Evolutionary conservation across 2,329 filamentous ascomycete genomes (phyloP).

Genomic region (Biscogniauxia mediterranea): DNA sequence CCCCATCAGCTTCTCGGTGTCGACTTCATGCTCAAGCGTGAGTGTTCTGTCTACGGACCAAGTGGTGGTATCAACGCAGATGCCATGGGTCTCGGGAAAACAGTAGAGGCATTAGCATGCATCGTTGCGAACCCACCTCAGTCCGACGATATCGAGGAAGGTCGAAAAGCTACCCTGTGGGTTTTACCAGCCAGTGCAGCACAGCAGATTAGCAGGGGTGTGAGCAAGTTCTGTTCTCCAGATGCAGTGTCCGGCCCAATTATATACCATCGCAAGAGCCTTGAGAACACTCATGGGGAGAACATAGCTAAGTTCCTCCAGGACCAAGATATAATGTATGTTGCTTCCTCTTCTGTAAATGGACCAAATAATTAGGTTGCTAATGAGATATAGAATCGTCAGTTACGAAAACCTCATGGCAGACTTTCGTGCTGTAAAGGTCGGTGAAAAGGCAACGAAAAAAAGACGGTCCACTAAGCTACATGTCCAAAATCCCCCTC

Average conservation of each 20-base stretch:
- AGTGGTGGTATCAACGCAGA: background rate
- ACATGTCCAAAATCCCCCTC: background rate
- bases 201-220: background rate
- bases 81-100: background rate
- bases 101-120: background rate
- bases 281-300: background rate
- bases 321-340: background rate
- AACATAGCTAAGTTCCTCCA: background rate
- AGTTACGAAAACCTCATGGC: background rate
- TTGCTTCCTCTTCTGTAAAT: background rate
- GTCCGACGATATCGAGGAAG: background rate
- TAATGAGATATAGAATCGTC: background rate
- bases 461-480: background rate
- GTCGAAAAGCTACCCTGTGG: background rate
- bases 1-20: background rate
- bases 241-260: background rate
- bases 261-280: background rate
- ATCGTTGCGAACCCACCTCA: background rate
- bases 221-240: background rate
- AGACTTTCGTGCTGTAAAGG: background rate
- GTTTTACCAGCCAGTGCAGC: background rate
- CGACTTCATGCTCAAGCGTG: background rate
- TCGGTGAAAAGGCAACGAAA: background rate
- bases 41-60: background rate
- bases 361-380: background rate